phyloP scores from a whole-genome alignment of 192 early-diverging fungal species.

The Phycomyces nitens region DNA sequence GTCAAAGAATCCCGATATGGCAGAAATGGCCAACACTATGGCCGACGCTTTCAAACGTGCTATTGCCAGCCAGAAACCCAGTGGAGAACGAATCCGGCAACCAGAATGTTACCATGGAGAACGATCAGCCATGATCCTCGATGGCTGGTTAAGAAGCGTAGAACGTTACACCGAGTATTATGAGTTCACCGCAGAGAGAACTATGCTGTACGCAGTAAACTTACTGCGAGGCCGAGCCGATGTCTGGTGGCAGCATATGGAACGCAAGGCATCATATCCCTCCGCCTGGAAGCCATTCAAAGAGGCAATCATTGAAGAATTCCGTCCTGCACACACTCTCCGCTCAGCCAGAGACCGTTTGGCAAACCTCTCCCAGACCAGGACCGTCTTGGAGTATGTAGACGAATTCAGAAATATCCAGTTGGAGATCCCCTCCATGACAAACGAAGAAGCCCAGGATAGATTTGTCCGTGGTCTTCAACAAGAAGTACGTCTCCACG shows the following conservation, averaged over 20 bases:
- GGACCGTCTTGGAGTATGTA: not conserved
- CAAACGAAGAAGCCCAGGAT: no score
- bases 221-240: no score
- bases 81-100: not conserved
- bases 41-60: not conserved
- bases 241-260: no score
- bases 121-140: not conserved
- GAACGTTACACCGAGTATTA: not conserved
- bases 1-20: not conserved
- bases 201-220: no score
- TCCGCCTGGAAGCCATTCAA: constrained; percentile 2
- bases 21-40: not conserved
- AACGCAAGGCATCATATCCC: not conserved
- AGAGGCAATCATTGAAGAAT: not conserved
- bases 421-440: no score
- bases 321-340: not conserved
- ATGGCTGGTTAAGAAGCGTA: not conserved
- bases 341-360: not conserved
- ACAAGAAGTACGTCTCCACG: no score
- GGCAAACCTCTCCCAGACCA: not conserved
- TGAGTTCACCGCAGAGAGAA: no score
- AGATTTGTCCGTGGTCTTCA: no score
- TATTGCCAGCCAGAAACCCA: not conserved
- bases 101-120: not conserved
- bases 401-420: no score